Conservation (phyloP, 1,139 yeast species). For the Nakaseomyces sp. region DNA sequence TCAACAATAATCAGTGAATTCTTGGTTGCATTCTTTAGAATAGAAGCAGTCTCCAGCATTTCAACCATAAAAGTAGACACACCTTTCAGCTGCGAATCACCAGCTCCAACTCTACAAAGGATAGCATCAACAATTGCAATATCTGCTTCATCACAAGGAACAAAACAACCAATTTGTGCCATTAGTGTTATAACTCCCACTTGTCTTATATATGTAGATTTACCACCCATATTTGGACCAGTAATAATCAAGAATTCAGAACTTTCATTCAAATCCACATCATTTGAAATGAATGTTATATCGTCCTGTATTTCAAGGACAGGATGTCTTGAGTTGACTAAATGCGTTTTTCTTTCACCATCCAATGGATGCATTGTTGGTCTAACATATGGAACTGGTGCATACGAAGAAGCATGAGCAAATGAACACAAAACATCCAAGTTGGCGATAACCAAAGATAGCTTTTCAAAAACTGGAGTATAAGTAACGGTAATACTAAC, state of each 20-base stretch:
- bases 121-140: slow-evolving; percentile 82
- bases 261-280: slow-evolving; percentile 47
- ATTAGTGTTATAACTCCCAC: slow-evolving; percentile 80
- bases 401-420: slow-evolving; percentile 77
- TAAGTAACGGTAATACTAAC: slow-evolving; percentile 73
- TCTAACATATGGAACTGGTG: slow-evolving; percentile 71
- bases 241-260: slow-evolving; percentile 77
- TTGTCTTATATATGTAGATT: slow-evolving; percentile 88
- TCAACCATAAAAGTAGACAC: slow-evolving; percentile 97
- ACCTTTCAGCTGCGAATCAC: slow-evolving; percentile 94
- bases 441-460: slow-evolving; percentile 58
- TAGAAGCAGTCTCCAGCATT: slow-evolving; percentile 92
- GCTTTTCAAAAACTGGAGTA: slow-evolving; percentile 60
- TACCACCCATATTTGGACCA: slow-evolving; percentile 99
- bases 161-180: slow-evolving; percentile 90
- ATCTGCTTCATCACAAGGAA: slow-evolving; percentile 70
- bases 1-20: slow-evolving; percentile 87
- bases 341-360: slow-evolving; percentile 43
- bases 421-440: slow-evolving; percentile 78
- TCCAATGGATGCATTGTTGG: slow-evolving; percentile 57
- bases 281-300: slow-evolving; percentile 78
- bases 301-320: slow-evolving; percentile 90
- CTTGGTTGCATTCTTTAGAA: slow-evolving; percentile 72
- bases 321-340: slow-evolving; percentile 82
- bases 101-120: slow-evolving; percentile 95